phyloP scores from a whole-genome alignment of 495 filamentous ascomycete genomes.

The Podospora australis region DNA sequence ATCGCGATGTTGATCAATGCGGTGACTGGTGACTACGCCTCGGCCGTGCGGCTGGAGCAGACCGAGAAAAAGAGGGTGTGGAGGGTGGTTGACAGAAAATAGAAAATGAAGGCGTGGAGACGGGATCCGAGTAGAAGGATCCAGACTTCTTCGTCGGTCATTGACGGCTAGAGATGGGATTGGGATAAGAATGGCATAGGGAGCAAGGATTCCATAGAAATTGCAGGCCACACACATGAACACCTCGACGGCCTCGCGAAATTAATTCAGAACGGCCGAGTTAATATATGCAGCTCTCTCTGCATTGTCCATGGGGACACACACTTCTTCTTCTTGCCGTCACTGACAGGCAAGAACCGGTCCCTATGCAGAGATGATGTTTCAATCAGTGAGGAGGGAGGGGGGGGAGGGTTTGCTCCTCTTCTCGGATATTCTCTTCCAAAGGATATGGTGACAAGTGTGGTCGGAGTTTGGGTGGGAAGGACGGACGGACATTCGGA shows the following conservation, averaged over 20 bases:
- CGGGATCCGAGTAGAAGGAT: slow-evolving; percentile 4
- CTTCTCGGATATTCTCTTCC: not conserved
- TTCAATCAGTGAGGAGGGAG: no score
- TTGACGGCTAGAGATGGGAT: slow-evolving; percentile 25
- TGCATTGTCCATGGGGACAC: slow-evolving; percentile 12
- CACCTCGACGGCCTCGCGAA: slow-evolving; percentile 19
- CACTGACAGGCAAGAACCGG: no score
- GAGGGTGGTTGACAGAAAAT: slow-evolving; percentile 2
- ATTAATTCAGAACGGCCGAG: slow-evolving; percentile 24
- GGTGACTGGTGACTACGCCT: slow-evolving; percentile 8
- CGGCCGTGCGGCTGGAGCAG: slow-evolving; percentile 3
- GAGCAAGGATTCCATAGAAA: no score
- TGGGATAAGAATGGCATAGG: slow-evolving; percentile 20
- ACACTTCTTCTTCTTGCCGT: not conserved
- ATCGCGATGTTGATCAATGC: slow-evolving; percentile 18
- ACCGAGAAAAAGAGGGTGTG: slow-evolving; percentile 3
- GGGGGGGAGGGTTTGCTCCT: no score
- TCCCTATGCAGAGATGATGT: no score
- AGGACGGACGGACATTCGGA: not conserved
- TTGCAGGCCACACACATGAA: slow-evolving; percentile 22
- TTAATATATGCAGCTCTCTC: slow-evolving; percentile 28
- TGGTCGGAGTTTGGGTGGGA: no score
- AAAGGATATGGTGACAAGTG: no score
- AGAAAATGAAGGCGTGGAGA: not conserved
- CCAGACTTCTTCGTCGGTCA: slow-evolving; percentile 9